Conservation (phyloP, 495 filamentous ascomycete genomes). For the Bathelium albidoporum region DNA sequence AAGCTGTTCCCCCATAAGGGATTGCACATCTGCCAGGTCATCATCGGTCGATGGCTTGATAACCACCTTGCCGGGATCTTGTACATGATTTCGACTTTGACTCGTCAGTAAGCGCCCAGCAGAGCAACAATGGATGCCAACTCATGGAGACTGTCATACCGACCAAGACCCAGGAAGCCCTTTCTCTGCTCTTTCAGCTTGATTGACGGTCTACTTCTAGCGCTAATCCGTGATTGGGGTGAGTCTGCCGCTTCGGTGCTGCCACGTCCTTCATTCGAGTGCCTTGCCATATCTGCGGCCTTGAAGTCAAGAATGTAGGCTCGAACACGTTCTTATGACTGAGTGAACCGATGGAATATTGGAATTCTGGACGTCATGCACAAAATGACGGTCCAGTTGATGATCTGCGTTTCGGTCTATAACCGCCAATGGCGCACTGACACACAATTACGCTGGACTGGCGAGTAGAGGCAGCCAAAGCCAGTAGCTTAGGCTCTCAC, state of each 20-base stretch:
- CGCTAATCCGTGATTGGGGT: not conserved
- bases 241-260: not conserved
- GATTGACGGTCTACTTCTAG: not conserved
- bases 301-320: not conserved
- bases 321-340: not conserved
- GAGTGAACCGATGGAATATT: not conserved
- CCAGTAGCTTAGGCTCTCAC: not conserved
- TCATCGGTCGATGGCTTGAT: not conserved
- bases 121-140: not conserved
- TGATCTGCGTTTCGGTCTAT: not conserved
- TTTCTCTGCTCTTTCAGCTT: conserved; percentile 1
- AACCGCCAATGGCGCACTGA: not conserved
- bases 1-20: conserved; percentile 1
- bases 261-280: not conserved
- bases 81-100: not conserved
- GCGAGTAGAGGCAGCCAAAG: not conserved
- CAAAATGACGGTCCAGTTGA: not conserved
- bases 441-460: not conserved
- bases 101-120: not conserved
- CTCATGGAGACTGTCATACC: not conserved
- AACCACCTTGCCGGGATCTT: not conserved
- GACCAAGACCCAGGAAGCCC: not conserved
- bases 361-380: not conserved
- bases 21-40: not conserved
- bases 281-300: not conserved